A percentile compares a stretch with the other conserved stretches of the same genome.
Conservation (phyloP, 208 protist species). For the Crithidia acanthocephali region DNA sequence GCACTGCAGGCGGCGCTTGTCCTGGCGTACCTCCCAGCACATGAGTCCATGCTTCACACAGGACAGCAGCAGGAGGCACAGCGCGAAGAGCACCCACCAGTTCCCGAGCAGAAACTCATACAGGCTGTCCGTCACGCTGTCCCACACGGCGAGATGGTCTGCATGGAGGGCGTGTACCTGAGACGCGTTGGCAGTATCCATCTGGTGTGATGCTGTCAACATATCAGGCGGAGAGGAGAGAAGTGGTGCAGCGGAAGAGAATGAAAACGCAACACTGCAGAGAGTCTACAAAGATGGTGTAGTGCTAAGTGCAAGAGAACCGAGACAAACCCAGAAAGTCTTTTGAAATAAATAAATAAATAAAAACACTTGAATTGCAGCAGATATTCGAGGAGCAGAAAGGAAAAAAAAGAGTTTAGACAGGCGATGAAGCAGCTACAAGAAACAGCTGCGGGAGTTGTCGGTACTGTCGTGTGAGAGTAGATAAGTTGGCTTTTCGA, state of each 20-base stretch:
- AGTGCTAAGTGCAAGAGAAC: too few relatives aligned
- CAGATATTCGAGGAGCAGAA: slow-evolving; percentile 2
- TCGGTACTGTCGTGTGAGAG: too few relatives aligned
- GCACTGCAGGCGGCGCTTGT: slow-evolving; percentile 22
- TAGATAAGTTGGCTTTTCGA: too few relatives aligned
- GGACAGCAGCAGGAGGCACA: slow-evolving; percentile 16
- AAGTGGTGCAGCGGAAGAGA: too few relatives aligned
- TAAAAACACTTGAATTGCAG: not conserved
- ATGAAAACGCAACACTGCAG: too few relatives aligned
- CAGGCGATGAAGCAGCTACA: not conserved
- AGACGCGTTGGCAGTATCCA: not conserved
- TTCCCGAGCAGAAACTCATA: slow-evolving; percentile 22
- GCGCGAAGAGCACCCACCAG: slow-evolving; percentile 27
- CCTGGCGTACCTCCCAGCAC: slow-evolving; percentile 34
- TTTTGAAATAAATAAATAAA: not conserved
- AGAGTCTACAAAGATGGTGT: too few relatives aligned
- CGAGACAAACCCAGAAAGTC: too few relatives aligned
- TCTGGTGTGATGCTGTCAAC: not conserved
- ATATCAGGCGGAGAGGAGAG: not conserved
- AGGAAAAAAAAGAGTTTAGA: slow-evolving; percentile 8
- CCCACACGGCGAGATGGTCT: slow-evolving; percentile 7
- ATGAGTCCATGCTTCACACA: slow-evolving; percentile 25
- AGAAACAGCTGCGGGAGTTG: too few relatives aligned
- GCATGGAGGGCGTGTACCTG: not conserved
- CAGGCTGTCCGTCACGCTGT: not conserved